Evolutionary conservation across 257 asterid species (phyloP), one percentile per base, ranked within the genome.

Genomic region (Nyctanthes arbortristis): DNA sequence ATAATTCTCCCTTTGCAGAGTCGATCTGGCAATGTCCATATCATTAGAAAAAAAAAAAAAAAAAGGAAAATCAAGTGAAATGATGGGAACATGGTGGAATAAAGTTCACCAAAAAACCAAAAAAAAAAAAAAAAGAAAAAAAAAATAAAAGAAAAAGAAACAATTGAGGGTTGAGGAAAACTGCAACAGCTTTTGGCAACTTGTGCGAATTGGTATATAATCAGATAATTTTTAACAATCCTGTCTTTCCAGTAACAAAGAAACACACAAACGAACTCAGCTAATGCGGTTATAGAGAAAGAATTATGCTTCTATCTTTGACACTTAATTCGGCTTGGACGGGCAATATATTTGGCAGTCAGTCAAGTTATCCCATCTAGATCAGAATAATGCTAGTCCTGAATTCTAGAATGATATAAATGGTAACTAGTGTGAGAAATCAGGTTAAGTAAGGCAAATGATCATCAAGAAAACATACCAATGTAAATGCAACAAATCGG

Each of bases 401-500:
- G 59, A 47, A 22, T 52, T 22, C 30, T 52, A 2, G 59, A 52
- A 49, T 49, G 20, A 18, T 18, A 49, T 20, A n/a, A n/a, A n/a
- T n/a, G n/a, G n/a, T n/a, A n/a, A n/a, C 57, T 20, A 47, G 57
- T 36, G 43, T 7, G 43, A 36, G 10, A 36, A 36, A 11, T 36
- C 7, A 2, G 43, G 7, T 11, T 36, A 36, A 2, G 11, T 0
- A 36, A 36, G 43, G 43, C 43, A 36, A 36, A 4, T 4, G 9
- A 45, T n/a, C 8, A 47, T 3, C 8, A 30, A 55, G 27, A 39
- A 11, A 55, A 1, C n/a, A 25, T 80, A 88, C 98, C 98, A 93
- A 73, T 29, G 99, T 85, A 77, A 91, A 85, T 4, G 96, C 96
- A 32, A 93, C 99, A 37, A 84, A 93, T 70, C 99, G 87, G 80